These are phyloP conservation scores for Claviceps sp. DNA, from an alignment of 2,329 filamentous ascomycete species.

Conservation along the genomic window DNA sequence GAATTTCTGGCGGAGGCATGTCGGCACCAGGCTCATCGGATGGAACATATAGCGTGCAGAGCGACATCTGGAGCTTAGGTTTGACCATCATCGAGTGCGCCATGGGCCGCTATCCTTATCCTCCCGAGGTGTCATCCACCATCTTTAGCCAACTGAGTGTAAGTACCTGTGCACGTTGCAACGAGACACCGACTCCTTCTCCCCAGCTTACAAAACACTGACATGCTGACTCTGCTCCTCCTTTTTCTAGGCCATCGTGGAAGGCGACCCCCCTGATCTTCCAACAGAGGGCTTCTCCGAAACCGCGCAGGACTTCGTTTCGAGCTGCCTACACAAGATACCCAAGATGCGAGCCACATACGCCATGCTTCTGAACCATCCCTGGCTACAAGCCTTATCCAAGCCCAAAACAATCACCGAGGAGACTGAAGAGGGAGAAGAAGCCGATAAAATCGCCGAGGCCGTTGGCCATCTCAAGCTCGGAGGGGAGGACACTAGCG, in stretches of 20 bases:
- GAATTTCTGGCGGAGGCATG: constrained; percentile 78
- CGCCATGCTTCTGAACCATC: constrained; percentile 73
- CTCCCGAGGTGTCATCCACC: constrained; percentile 92
- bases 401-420: constrained; percentile 65
- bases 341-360: constrained; percentile 91
- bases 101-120: constrained; percentile 87
- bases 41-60: constrained; percentile 94
- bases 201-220: not conserved
- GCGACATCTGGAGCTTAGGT: constrained; percentile 93
- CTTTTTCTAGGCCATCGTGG: constrained; percentile 70
- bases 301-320: constrained; percentile 73
- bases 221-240: constrained; percentile 1
- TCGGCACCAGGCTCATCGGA: constrained; percentile 54
- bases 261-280: constrained; percentile 85
- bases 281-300: constrained; percentile 68
- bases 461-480: constrained; percentile 32
- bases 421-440: constrained; percentile 50
- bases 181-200: no score
- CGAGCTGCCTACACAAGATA: constrained; percentile 81
- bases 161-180: constrained; percentile 26
- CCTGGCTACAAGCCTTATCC: constrained; percentile 67
- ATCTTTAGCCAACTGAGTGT: constrained; percentile 96
- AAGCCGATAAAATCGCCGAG: constrained; percentile 28
- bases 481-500: constrained; percentile 32
- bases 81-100: constrained; percentile 93